These are phyloP conservation scores for Backusella tarrabulga DNA, from an alignment of 192 early-diverging fungal species.

Conservation along the genomic window DNA sequence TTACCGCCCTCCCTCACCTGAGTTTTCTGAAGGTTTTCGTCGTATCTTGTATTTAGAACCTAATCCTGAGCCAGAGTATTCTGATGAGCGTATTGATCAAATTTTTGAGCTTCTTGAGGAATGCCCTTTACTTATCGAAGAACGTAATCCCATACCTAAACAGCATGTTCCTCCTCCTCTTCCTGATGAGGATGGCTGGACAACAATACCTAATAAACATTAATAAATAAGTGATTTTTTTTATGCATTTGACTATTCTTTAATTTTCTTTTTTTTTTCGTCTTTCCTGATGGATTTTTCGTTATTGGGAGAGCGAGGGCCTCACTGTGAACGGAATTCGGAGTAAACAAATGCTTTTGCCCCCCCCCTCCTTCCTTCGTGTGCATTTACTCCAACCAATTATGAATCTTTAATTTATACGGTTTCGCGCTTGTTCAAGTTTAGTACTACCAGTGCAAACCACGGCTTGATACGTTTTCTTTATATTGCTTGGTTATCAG, in stretches of 20 bases:
- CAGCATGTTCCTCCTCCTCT: neutral
- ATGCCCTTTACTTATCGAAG: neutral
- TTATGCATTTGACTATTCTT: neutral
- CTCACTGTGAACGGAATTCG: neutral
- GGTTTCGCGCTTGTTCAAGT: slow-evolving; percentile 5
- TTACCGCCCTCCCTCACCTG: slow-evolving; percentile 40
- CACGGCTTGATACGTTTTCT: neutral
- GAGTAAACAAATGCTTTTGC: neutral
- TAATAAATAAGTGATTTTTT: neutral
- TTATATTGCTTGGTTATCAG: neutral
- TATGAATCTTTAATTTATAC: slow-evolving; percentile 2
- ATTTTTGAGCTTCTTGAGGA: slow-evolving; percentile 9
- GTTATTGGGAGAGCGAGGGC: neutral
- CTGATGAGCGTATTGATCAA: slow-evolving; percentile 42
- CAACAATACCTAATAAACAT: neutral
- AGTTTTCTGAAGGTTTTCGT: slow-evolving; percentile 44
- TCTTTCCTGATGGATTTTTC: neutral
- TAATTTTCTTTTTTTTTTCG: neutral
- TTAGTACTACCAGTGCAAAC: neutral
- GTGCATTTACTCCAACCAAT: neutral
- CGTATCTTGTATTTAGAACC: slow-evolving; percentile 43
- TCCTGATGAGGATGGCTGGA: neutral
- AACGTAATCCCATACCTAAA: neutral
- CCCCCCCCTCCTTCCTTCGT: neutral
- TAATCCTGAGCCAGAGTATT: slow-evolving; percentile 33